phyloP scores from a whole-genome alignment of 2,329 filamentous ascomycete species.

The Chaetomiaceae sp. region DNA sequence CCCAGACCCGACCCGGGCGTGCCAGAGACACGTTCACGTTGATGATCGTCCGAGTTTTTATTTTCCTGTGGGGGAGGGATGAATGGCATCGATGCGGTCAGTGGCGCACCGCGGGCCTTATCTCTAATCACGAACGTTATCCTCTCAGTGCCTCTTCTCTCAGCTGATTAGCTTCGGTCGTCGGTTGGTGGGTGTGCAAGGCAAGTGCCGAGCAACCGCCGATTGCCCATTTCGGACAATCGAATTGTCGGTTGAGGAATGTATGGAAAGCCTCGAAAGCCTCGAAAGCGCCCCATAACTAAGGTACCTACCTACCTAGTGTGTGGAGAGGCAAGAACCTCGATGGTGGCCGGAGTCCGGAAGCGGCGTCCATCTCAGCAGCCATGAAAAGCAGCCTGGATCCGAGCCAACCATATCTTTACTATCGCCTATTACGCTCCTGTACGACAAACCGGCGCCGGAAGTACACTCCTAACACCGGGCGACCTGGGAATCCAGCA shows the following conservation, averaged over 20 bases:
- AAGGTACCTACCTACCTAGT: too few species aligned
- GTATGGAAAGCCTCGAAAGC: background rate
- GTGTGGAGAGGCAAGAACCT: background rate
- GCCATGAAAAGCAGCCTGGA: too few species aligned
- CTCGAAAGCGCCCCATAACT: too few species aligned
- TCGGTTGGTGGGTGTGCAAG: background rate
- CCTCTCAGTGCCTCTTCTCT: too few species aligned
- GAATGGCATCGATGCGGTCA: constrained; percentile 3
- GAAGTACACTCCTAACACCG: constrained; percentile 16
- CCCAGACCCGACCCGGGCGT: too few species aligned
- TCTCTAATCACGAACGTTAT: too few species aligned
- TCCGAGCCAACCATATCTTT: constrained; percentile 6
- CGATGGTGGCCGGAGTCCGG: background rate
- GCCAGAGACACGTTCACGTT: background rate
- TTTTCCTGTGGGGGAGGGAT: background rate
- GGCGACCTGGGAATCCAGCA: background rate
- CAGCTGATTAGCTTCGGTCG: background rate
- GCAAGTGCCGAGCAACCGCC: constrained; percentile 1
- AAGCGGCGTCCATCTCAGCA: background rate
- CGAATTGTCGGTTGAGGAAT: background rate
- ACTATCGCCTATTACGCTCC: constrained; percentile 11
- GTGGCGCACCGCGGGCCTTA: too few species aligned
- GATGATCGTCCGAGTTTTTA: constrained; percentile 7
- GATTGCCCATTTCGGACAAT: constrained; percentile 11
- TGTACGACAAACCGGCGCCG: constrained; percentile 7